Base-by-base conservation (phyloP, 768 basidiomycete genomes). In the Kwoniella heveanensis region DNA sequence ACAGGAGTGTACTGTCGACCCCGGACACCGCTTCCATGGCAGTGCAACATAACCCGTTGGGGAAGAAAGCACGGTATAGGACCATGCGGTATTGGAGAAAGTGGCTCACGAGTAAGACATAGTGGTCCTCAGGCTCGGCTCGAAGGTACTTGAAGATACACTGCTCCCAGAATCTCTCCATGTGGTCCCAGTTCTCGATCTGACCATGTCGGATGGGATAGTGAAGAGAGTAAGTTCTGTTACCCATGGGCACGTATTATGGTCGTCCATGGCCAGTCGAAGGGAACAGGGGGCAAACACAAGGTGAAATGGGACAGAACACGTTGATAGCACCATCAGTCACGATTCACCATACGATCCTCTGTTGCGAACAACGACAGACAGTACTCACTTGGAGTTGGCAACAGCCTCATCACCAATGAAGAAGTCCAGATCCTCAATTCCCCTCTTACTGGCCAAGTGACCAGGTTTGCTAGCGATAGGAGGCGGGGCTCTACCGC, bases 101-200 rank as follows among this genome's bases (percentile, higher is more conserved):
- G n/a, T n/a, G 7, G 69, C 93, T 80, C 72, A 97, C 95, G 77
- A 99, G 83, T 53, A 98, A 86, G 82, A 99, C 98, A 81, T 97
- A 90, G 80, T 98, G 96, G 82, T 98, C 95, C 82, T 98, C 96
- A 15, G 96, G 96, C 81, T 99, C 96, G 8, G 94, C 94, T 60
- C 95, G 85, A 65, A 99, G 85, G 83, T 98, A 98, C 82, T 99
- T 98, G 88, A 98, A 99, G 85, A 98, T 98, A 69, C 90, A 91
- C 84, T 99, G 95, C 80, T 96, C 93, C 96, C 96, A 99, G 82
- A 93, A 97, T 27, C 94, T 85, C 80, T 98, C 95, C 94, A 98
- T 98, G 70, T 96, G 88, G 69, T 81, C 80, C 80, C 80, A 81
- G 74, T 96, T 96, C 67, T 96, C 94, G 75, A 96, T 95, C 89